phyloP scores from a whole-genome alignment of 306 rosid species.

The Macrotyloma uniflorum region DNA sequence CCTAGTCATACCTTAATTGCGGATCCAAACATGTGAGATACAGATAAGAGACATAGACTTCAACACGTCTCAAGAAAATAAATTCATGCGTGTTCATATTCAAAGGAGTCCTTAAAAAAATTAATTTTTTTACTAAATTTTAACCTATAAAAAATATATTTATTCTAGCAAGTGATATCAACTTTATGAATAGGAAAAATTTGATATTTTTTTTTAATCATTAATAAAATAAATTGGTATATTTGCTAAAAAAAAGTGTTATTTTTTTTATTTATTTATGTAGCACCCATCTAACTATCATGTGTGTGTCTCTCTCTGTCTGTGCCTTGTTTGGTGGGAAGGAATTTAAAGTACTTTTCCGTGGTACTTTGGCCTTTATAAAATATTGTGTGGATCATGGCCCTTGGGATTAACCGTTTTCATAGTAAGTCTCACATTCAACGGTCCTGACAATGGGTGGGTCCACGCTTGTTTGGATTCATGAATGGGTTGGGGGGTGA shows the following conservation, averaged over 20 bases:
- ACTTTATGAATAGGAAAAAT: too few relatives aligned
- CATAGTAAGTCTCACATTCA: constrained; percentile 41
- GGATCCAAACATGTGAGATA: constrained; percentile 54
- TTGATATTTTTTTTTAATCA: too few relatives aligned
- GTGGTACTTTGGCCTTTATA: constrained; percentile 59
- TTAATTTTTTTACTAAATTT: too few relatives aligned
- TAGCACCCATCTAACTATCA: background rate
- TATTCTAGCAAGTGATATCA: too few relatives aligned
- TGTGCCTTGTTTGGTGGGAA: constrained; percentile 36
- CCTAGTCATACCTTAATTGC: background rate
- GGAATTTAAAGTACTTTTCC: constrained; percentile 51
- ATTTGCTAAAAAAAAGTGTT: too few relatives aligned
- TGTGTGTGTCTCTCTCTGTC: constrained; percentile 6
- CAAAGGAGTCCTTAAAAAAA: too few relatives aligned
- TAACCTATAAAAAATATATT: too few relatives aligned
- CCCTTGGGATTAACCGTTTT: constrained; percentile 26
- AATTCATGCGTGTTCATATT: background rate
- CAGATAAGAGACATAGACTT: constrained; percentile 37
- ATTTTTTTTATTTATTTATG: too few relatives aligned
- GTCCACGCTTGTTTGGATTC: constrained; percentile 34
- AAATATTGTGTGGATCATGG: background rate
- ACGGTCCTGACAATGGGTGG: constrained; percentile 45
- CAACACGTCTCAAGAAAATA: constrained; percentile 12
- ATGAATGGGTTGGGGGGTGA: background rate
- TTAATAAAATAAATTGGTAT: too few relatives aligned